Conservation (phyloP, 768 basidiomycete species). For the Suillus occidentalis region DNA sequence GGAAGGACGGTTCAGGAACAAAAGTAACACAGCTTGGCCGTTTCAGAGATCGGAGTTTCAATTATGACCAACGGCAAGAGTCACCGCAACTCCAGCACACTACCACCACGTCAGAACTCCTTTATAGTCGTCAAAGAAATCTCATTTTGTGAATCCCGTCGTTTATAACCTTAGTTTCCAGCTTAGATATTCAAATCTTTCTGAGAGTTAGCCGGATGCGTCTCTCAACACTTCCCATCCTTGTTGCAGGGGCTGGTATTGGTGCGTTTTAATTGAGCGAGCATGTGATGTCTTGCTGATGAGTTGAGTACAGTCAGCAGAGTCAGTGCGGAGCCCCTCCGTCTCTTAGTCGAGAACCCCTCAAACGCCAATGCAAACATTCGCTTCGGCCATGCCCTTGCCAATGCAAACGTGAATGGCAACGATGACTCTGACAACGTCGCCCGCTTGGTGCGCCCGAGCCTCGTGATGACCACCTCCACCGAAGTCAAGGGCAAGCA, state of each 20-base stretch:
- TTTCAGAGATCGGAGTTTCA: not conserved
- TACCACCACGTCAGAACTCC: not conserved
- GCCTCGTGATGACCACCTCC: slow-evolving; percentile 10
- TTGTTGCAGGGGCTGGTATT: slow-evolving; percentile 37
- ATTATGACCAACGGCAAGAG: not conserved
- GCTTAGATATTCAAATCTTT: not conserved
- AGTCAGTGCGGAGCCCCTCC: slow-evolving; percentile 51
- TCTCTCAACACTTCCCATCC: slow-evolving; percentile 35
- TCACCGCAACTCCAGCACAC: not conserved
- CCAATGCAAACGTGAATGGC: slow-evolving; percentile 32
- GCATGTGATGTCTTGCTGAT: not conserved
- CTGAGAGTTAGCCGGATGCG: slow-evolving; percentile 31
- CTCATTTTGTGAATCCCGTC: not conserved
- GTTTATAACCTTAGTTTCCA: not conserved
- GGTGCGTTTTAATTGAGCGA: slow-evolving; percentile 22
- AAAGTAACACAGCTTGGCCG: not conserved
- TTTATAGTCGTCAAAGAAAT: not conserved
- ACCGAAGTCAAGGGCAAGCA: slow-evolving; percentile 17
- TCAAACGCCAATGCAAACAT: slow-evolving; percentile 33
- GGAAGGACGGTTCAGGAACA: not conserved
- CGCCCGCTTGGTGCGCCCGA: slow-evolving; percentile 19
- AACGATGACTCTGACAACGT: slow-evolving; percentile 24
- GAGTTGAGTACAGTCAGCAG: slow-evolving; percentile 27
- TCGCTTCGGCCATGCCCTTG: slow-evolving; percentile 39
- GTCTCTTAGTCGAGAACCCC: slow-evolving; percentile 39